These are phyloP conservation scores for Solanum piurae DNA, from an alignment of 257 asterid genomes.

Conservation along the genomic window DNA sequence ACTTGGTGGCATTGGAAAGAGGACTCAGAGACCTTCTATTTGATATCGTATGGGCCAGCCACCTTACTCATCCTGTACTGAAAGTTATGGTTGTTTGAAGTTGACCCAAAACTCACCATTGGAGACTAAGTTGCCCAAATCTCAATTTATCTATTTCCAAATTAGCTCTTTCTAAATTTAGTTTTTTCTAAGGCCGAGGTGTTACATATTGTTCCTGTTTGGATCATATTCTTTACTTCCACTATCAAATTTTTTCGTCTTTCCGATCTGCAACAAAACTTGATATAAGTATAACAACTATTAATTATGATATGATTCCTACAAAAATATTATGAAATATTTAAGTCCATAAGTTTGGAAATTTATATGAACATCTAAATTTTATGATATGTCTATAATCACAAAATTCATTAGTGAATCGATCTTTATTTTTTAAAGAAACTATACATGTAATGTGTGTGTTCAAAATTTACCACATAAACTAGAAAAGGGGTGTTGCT, in stretches of 20 bases:
- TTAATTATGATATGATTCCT: background rate
- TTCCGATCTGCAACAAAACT: background rate
- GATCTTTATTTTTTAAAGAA: background rate
- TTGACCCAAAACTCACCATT: too few species aligned
- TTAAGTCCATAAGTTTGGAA: background rate
- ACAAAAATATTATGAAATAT: background rate
- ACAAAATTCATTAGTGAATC: background rate
- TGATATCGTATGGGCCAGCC: too few species aligned
- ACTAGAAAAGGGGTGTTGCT: background rate
- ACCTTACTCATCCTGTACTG: too few species aligned
- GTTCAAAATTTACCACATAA: background rate
- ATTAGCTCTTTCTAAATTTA: too few species aligned
- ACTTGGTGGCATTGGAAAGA: too few species aligned
- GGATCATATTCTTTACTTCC: background rate
- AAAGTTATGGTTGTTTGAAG: too few species aligned
- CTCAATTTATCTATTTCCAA: too few species aligned
- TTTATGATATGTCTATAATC: background rate
- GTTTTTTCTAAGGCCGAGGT: too few species aligned
- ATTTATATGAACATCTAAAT: background rate
- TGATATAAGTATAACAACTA: background rate
- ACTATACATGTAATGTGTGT: background rate
- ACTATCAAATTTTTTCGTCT: background rate
- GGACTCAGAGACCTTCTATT: too few species aligned
- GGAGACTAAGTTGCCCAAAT: too few species aligned
- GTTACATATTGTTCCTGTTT: background rate